These are phyloP conservation scores for Wallacemonas sp. DNA, from an alignment of 208 protist genomes.

Conservation along the genomic window DNA sequence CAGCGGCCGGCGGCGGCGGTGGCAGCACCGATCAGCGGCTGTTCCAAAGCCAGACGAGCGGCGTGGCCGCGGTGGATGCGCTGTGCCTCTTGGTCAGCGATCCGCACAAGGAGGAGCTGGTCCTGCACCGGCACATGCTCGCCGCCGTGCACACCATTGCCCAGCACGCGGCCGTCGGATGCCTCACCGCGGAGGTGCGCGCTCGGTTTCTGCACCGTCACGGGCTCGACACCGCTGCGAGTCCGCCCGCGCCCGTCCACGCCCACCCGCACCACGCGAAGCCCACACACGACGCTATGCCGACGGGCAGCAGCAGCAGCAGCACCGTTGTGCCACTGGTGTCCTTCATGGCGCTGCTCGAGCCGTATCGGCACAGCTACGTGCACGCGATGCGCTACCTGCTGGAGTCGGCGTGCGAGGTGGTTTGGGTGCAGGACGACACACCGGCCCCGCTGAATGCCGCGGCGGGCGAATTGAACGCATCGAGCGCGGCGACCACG, in stretches of 20 bases:
- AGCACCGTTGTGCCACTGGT: slow-evolving; percentile 35
- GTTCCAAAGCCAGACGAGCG: slow-evolving; percentile 13
- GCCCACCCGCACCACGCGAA: neutral
- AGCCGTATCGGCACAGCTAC: slow-evolving; percentile 28
- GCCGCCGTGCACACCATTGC: slow-evolving; percentile 24
- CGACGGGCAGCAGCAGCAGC: too few relatives aligned
- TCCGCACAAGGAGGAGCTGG: slow-evolving; percentile 22
- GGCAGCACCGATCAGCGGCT: neutral
- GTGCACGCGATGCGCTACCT: slow-evolving; percentile 27
- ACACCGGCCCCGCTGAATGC: neutral
- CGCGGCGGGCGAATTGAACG: neutral
- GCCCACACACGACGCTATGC: too few relatives aligned
- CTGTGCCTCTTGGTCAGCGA: slow-evolving; percentile 32
- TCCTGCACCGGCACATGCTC: slow-evolving; percentile 35
- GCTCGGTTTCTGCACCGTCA: slow-evolving; percentile 3
- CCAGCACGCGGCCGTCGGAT: slow-evolving; percentile 19
- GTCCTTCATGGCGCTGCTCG: slow-evolving; percentile 32
- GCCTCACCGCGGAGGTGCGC: slow-evolving; percentile 12
- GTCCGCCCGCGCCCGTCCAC: too few relatives aligned
- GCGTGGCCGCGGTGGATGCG: slow-evolving; percentile 1
- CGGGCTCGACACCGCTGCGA: slow-evolving; percentile 3
- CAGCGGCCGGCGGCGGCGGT: neutral
- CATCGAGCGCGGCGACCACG: neutral
- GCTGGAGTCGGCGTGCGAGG: slow-evolving; percentile 34
- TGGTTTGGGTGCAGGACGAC: slow-evolving; percentile 37